Percentiles rank a stretch among this genome's conserved stretches.
These are phyloP conservation scores for Ustilago tritici DNA, from an alignment of 1,284 basidiomycete species.

Conservation along the genomic window DNA sequence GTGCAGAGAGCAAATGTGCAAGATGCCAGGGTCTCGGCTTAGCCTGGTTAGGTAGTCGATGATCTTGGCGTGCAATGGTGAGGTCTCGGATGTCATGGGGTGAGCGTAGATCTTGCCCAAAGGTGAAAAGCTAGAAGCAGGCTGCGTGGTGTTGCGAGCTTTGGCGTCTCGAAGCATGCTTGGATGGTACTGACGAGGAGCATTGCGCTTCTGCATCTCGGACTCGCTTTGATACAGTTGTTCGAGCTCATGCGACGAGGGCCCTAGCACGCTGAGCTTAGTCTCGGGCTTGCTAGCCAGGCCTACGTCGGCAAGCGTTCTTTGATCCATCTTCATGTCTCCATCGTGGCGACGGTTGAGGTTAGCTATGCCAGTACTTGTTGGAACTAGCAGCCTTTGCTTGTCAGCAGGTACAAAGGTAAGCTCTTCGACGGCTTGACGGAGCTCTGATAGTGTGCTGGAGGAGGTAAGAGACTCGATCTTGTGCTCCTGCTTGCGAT, in stretches of 20 bases:
- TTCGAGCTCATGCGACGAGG: conserved; percentile 46
- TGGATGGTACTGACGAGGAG: conserved; percentile 57
- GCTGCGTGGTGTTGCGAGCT: conserved; percentile 39
- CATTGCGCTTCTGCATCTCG: conserved; percentile 43
- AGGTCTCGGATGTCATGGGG: conserved; percentile 27
- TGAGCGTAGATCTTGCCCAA: conserved; percentile 54
- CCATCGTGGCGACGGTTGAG: conserved; percentile 23
- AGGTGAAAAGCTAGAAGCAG: conserved; percentile 24
- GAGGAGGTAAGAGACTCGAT: conserved; percentile 9
- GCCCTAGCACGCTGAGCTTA: conserved; percentile 53
- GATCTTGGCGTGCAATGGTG: conserved; percentile 40
- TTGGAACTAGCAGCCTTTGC: conserved; percentile 54
- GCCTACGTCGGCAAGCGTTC: conserved; percentile 32
- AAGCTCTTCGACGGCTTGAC: conserved; percentile 34
- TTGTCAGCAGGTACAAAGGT: conserved; percentile 44
- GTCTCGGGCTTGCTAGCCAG: conserved; percentile 9
- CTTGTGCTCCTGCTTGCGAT: conserved; percentile 34
- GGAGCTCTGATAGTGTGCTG: conserved; percentile 31
- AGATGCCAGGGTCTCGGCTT: conserved; percentile 54
- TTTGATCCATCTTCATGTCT: conserved; percentile 6
- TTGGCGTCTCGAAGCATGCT: conserved; percentile 57
- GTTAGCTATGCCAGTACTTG: conserved; percentile 33
- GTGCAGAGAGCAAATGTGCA: conserved; percentile 62
- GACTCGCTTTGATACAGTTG: conserved; percentile 26
- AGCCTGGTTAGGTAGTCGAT: conserved; percentile 49